Evolutionary conservation across 2,329 filamentous ascomycete genomes (phyloP), one percentile per base, ranked within the genome.

Genomic region (Pseudogymnoascus sp.): DNA sequence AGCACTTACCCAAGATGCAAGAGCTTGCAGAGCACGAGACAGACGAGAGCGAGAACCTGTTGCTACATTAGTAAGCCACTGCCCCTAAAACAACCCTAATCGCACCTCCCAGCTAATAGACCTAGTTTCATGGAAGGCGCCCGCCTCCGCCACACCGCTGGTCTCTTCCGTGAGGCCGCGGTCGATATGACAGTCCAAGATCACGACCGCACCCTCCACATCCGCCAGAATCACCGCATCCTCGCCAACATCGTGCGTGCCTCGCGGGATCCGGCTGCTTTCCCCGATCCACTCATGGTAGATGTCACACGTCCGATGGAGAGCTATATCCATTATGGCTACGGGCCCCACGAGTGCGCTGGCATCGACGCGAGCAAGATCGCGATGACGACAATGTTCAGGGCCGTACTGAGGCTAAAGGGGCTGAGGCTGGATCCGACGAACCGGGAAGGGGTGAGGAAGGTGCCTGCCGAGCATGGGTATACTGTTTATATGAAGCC

Each of bases 71-170:
- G 67, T 69, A 61, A 55, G 66, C 59, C 41, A 28, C 21, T 15
- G 13, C 8, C 8, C 26, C 6, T 18, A 4, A n/a, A 33, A 18
- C 12, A 38, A 1, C 55, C 4, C 10, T 19, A 1, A 9, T 19
- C n/a, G 13, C 18, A 26, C 2, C 58, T 33, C 30, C 33, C 18
- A 6, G 18, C 62, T 65, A 61, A 65, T 39, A 26, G 4, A 23
- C 4, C 19, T 1, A 67, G 89, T 68, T 83, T 82, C 41, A 78
- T 87, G 75, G 90, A 90, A 71, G 88, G 84, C 13, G 79, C 88
- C 60, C 84, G 88, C 37, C 63, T 92, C 59, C 82, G 83, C 3
- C 82, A 84, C 9, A 82, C 81, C 0, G 82, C 83, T 59, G 80
- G 81, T 8, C 75, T 83, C 1, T 84, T 82, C 74, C 82, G 85